Conservation (phyloP, 2,329 filamentous ascomycete species). For the Escovopsis sp. region DNA sequence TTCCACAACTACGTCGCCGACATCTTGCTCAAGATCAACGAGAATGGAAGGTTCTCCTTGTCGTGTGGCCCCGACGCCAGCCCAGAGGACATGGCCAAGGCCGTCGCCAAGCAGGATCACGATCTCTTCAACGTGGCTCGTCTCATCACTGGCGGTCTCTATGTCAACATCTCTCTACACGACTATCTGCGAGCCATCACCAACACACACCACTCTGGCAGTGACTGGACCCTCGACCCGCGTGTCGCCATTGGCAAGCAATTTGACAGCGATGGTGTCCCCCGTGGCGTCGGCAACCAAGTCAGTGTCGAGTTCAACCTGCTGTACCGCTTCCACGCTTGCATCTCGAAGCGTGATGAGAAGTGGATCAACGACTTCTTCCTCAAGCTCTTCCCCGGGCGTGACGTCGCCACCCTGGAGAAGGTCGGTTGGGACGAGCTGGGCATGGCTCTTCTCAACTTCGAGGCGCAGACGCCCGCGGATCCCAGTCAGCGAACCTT, state of each 20-base stretch:
- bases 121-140: conserved; percentile 43
- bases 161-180: conserved; percentile 39
- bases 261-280: conserved; percentile 28
- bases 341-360: conserved; percentile 45
- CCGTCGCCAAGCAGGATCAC: conserved; percentile 29
- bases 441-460: conserved; percentile 19
- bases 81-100: conserved; percentile 17
- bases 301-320: conserved; percentile 56
- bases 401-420: conserved; percentile 16
- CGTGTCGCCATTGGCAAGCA: conserved; percentile 40
- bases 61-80: conserved; percentile 14
- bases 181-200: conserved; percentile 49
- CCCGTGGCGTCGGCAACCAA: conserved; percentile 48
- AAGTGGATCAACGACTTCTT: conserved; percentile 44
- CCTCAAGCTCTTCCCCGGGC: conserved; percentile 26
- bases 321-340: conserved; percentile 51
- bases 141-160: conserved; percentile 37
- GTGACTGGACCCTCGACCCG: conserved; percentile 48
- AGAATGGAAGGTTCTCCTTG: conserved; percentile 45
- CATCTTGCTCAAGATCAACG: conserved; percentile 50
- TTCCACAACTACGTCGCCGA: conserved; percentile 58
- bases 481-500: conserved; percentile 35
- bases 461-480: conserved; percentile 23
- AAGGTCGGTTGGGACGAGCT: conserved; percentile 23
- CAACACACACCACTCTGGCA: conserved; percentile 43